Conservation (phyloP, 208 protist species). For the Naegleria gruberi region DNA sequence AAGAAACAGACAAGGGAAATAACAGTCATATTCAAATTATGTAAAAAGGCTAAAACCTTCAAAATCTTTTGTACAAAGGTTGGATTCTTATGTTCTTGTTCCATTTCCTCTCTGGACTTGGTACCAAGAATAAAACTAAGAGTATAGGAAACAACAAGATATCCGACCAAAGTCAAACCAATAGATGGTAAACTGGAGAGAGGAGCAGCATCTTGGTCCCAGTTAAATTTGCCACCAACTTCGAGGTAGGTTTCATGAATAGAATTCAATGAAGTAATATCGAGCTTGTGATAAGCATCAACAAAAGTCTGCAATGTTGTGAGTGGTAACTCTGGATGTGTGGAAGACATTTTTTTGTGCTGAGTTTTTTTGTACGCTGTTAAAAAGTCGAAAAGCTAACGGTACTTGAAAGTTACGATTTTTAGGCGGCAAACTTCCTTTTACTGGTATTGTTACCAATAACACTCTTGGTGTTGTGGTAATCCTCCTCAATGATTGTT, state of each 20-base stretch:
- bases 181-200: background rate
- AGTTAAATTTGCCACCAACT: background rate
- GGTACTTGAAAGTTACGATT: background rate
- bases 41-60: background rate
- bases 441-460: too few species aligned
- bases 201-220: background rate
- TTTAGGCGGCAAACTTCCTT: too few species aligned
- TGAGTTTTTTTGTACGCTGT: background rate
- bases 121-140: slow-evolving; percentile 6
- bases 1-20: background rate
- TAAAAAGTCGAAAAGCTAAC: too few species aligned
- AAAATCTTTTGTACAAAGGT: background rate
- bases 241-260: background rate
- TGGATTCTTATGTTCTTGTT: background rate
- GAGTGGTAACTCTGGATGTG: too few species aligned
- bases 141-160: background rate
- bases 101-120: background rate
- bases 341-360: background rate
- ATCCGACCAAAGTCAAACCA: background rate
- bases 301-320: background rate
- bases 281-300: background rate
- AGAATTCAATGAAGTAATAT: background rate
- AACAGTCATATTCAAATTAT: slow-evolving; percentile 14
- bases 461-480: too few species aligned
- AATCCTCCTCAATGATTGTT: too few species aligned